Evolutionary conservation across 129 eudicot genomes (phyloP), one percentile per base, ranked within the genome.

Genomic region (Sambucus nigra): DNA sequence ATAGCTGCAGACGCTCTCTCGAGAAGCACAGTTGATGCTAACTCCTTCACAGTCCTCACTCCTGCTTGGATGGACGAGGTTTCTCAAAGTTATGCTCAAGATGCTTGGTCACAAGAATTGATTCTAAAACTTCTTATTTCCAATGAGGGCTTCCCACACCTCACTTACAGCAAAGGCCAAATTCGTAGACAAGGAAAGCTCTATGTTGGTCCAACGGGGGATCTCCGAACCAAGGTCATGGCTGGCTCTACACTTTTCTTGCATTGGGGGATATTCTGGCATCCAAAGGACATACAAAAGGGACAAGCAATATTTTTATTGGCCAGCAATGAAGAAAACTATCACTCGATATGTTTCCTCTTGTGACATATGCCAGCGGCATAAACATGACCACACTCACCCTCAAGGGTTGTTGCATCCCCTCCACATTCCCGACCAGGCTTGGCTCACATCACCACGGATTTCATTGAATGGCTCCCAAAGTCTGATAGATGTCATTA

Each of bases 1-100:
- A 33, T 10, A 25, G 53, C 20, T 5, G 53, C 64, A 2, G 52
- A 58, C 16, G 64, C 64, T 7, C 19, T 58, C 4, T 58, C 64
- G 14, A 47, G 64, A 24, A 21, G 41, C 19, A 23, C 25, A 18
- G 64, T 22, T 14, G 59, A 35, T 7, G 42, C 8, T 1, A 8
- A 3, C 13, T 1, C 42, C 4, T 1, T 35, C 42, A 35, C 42
- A 2, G 13, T 35, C 1, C 8, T 35, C 12, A 3, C 8, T 1
- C 42, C 42, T 35, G 1, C 8, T 7, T 35, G 42, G 42, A 3
- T 35, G 9, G 6, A 35, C 2, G 42, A 35, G 9, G 42, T 35
- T 3, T 1, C 2, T 7, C 6, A 8, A 3, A 35, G 42, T 35
- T 35, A 35, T 35, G 42, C 1, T 1, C 13, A 15, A 7, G 42